These are phyloP conservation scores for Picochlorum sp. DNA, from an alignment of 139 green algal species.

Conservation along the genomic window DNA sequence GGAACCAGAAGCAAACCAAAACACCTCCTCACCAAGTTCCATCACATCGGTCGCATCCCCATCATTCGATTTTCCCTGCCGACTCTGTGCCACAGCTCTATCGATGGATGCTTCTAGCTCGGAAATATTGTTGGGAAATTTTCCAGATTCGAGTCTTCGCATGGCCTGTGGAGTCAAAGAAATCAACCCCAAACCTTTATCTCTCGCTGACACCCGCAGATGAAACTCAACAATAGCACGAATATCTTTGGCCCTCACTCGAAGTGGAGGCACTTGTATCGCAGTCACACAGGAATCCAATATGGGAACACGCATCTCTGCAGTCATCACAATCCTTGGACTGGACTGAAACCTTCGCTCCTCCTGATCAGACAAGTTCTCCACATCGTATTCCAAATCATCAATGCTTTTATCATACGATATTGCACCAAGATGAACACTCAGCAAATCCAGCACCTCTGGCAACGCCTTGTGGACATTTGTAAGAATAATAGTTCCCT, in stretches of 20 bases:
- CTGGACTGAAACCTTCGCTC: neutral
- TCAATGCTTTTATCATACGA: neutral
- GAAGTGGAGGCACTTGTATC: constrained; percentile 62
- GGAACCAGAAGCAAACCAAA: constrained; percentile 42
- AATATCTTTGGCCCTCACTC: constrained; percentile 57
- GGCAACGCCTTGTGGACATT: constrained; percentile 51
- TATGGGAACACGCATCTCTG: constrained; percentile 26
- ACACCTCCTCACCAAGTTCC: constrained; percentile 31
- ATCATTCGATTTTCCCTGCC: neutral
- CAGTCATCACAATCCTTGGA: constrained; percentile 39
- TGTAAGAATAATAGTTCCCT: constrained; percentile 56
- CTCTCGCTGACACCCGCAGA: constrained; percentile 23
- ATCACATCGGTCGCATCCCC: constrained; percentile 1
- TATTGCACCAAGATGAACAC: neutral
- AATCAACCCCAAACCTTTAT: constrained; percentile 12
- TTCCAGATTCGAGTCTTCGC: constrained; percentile 46
- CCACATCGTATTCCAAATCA: neutral
- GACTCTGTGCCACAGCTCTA: constrained; percentile 44
- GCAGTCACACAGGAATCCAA: constrained; percentile 29
- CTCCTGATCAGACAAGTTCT: neutral
- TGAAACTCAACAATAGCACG: constrained; percentile 44
- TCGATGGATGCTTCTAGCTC: constrained; percentile 54
- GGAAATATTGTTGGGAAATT: constrained; percentile 57
- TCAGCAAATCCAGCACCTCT: constrained; percentile 13
- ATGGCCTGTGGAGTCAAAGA: constrained; percentile 48